Base-by-base conservation (phyloP, 495 filamentous ascomycete species). In the Aspergillus ostianus region DNA sequence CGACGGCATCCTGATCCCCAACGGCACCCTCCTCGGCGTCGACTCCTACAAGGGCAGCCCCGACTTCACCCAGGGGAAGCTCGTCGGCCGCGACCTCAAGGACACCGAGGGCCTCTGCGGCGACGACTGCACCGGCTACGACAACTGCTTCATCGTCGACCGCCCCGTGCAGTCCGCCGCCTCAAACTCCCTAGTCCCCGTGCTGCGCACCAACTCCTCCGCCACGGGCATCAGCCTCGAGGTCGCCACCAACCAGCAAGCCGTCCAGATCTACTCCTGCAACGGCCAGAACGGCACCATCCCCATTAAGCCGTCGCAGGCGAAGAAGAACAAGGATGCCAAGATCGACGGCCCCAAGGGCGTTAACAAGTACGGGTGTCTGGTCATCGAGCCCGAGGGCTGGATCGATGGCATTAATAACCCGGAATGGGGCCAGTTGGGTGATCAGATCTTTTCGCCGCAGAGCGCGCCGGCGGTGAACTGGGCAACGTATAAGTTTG, bases 321-420 rank as follows among this genome's bases (percentile, higher is more conserved):
- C 76, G 61, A 74, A 82, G 64, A 70, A 73, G 29, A 79, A 79
- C 67, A 71, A 80, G 68, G 67, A 69, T 17, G 68, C 69, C n/a
- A 74, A 73, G 6, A 67, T 74, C 56, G 58, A 73, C 15, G 76
- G 76, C 20, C 70, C 74, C 12, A 66, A 68, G 7, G 70, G 62
- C 48, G 68, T 83, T 41, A 73, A 86, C 52, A 74, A 90, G 73
- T 87, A 87, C 67, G 89, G 89, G 26, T 93, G 88, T 67, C 51
- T 91, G 51, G 88, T 91, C 26, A 78, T 92, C 63, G 80, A 84
- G 67, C 72, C 78, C 6, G 80, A 83, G 64, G 78, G 73, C 44
- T 93, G 85, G 84, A 92, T 93, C 65, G 90, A 91, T 66, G 89
- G 77, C 21, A 90, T 93, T 73, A 92, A 92, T 70, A 77, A 92